These are phyloP conservation scores for Aspergillus aculeatinus DNA, from an alignment of 2,329 filamentous ascomycete genomes.

Conservation along the genomic window DNA sequence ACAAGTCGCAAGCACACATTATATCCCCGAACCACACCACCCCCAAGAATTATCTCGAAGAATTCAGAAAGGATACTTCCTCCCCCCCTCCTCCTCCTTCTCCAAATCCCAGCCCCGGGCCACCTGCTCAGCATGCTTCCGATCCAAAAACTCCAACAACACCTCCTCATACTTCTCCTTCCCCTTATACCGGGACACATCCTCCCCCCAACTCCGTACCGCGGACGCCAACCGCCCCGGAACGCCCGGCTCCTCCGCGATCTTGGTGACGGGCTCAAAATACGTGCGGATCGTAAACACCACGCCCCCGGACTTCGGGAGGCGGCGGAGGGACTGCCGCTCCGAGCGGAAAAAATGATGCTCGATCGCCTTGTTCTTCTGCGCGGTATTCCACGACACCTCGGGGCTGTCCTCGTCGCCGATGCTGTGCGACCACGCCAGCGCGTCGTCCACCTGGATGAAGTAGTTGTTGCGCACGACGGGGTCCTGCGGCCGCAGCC, in stretches of 20 bases:
- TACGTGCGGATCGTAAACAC: conserved; percentile 80
- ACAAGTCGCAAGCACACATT: too few relatives aligned
- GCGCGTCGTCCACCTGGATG: conserved; percentile 75
- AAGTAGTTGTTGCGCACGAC: conserved; percentile 80
- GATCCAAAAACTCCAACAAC: conserved; percentile 72
- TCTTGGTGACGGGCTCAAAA: conserved; percentile 68
- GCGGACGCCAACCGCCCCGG: conserved; percentile 76
- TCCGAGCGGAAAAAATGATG: conserved; percentile 77
- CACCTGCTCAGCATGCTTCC: conserved; percentile 71
- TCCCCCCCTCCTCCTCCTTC: conserved; percentile 57
- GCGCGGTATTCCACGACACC: conserved; percentile 72
- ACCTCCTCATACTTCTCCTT: conserved; percentile 71
- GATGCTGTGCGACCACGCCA: conserved; percentile 76
- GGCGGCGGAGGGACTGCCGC: conserved; percentile 65
- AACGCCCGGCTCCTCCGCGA: conserved; percentile 71
- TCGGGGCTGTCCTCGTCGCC: conserved; percentile 66
- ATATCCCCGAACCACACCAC: too few relatives aligned
- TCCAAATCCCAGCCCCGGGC: conserved; percentile 62
- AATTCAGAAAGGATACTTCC: conserved; percentile 59
- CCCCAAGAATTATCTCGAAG: too few relatives aligned
- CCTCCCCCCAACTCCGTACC: conserved; percentile 75
- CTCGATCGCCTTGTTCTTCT: conserved; percentile 70
- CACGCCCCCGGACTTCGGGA: conserved; percentile 58
- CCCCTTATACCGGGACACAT: conserved; percentile 76
- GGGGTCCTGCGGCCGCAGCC: conserved; percentile 66